Evolutionary conservation across 495 filamentous ascomycete species (phyloP).

Genomic region (Trypethelium eluteriae): DNA sequence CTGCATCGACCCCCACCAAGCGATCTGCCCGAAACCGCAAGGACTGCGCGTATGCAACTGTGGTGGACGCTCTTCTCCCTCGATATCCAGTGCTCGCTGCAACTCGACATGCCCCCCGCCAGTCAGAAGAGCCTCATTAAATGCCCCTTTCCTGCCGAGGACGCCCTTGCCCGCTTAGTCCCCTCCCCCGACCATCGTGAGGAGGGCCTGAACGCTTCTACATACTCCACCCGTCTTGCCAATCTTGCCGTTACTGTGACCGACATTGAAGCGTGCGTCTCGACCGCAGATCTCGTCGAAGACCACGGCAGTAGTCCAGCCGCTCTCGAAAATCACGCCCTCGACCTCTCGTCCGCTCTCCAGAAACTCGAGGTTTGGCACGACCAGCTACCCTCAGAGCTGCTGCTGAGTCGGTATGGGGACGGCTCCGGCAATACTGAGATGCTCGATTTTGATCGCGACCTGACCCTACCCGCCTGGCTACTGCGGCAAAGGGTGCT

Average conservation of each 20-base stretch:
- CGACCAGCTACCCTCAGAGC: slow-evolving; percentile 7
- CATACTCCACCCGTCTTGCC: slow-evolving; percentile 8
- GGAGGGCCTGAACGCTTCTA: slow-evolving; percentile 6
- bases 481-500: slow-evolving; percentile 10
- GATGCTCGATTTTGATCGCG: slow-evolving; percentile 9
- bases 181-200: slow-evolving; percentile 3
- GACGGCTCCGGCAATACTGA: slow-evolving; percentile 9
- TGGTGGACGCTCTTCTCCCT: slow-evolving; percentile 9
- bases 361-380: slow-evolving; percentile 7
- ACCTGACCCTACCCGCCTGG: slow-evolving; percentile 8
- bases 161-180: slow-evolving; percentile 4
- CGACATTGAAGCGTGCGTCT: slow-evolving; percentile 4
- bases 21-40: slow-evolving; percentile 8
- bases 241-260: slow-evolving; percentile 8
- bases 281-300: slow-evolving; percentile 1
- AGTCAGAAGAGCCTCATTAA: slow-evolving; percentile 9
- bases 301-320: neutral
- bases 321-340: slow-evolving; percentile 5
- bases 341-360: slow-evolving; percentile 9
- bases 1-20: slow-evolving; percentile 2
- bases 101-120: slow-evolving; percentile 5
- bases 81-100: slow-evolving; percentile 7
- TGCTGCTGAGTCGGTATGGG: slow-evolving; percentile 8
- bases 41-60: slow-evolving; percentile 9
- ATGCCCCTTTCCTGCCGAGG: slow-evolving; percentile 9